Evolutionary conservation across 768 basidiomycete species (phyloP).

Genomic region (Tephrocybe sp.): DNA sequence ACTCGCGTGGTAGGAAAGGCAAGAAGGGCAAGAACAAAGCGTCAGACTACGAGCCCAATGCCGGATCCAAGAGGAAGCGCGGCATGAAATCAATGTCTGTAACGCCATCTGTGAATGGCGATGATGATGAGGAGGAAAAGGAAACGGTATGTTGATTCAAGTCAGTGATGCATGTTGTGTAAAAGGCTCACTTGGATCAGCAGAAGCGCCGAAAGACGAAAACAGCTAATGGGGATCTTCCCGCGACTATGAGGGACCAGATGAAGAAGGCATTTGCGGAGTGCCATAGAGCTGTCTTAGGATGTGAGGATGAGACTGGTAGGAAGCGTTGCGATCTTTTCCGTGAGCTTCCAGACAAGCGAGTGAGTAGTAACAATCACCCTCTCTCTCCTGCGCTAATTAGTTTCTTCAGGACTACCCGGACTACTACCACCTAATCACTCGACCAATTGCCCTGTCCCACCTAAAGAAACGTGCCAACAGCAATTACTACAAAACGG

Average conservation of each 20-base stretch:
- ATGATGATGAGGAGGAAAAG: constrained; percentile 70
- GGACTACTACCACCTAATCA: constrained; percentile 90
- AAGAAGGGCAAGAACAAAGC: constrained; percentile 61
- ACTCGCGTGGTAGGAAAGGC: constrained; percentile 52
- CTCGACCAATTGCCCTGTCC: constrained; percentile 83
- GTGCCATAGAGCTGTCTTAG: constrained; percentile 69
- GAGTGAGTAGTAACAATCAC: constrained; percentile 37
- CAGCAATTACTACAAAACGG: constrained; percentile 67
- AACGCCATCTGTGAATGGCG: constrained; percentile 73
- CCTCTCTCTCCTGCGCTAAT: no score
- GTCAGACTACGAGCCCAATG: constrained; percentile 46
- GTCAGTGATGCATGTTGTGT: no score
- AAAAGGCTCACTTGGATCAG: no score
- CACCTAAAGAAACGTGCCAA: constrained; percentile 77
- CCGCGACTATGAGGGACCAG: constrained; percentile 59
- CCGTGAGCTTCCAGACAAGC: constrained; percentile 79
- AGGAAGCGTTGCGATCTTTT: constrained; percentile 86
- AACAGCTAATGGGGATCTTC: constrained; percentile 42
- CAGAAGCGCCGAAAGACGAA: constrained; percentile 55
- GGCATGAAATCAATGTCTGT: constrained; percentile 70
- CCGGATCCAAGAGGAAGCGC: constrained; percentile 75
- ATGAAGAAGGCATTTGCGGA: constrained; percentile 81
- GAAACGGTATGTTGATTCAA: constrained; percentile 47
- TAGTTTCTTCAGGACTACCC: constrained; percentile 65
- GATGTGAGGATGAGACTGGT: constrained; percentile 23